Conservation (phyloP, 805 yeast genomes). For the Pichia nanzhaoensis region DNA sequence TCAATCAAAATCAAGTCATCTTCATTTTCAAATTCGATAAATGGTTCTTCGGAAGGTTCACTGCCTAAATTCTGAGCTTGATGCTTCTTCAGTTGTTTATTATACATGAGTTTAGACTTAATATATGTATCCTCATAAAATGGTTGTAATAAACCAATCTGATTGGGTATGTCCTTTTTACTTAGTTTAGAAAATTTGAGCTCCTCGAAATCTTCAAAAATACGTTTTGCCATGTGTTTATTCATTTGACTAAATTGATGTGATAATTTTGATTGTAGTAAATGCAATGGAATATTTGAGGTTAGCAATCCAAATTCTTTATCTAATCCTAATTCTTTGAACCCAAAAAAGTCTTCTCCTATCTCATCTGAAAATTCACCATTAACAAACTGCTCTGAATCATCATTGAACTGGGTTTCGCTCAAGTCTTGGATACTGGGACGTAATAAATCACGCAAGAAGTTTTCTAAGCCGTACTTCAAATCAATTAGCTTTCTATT, state of each 20-base stretch:
- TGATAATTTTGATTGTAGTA: slow-evolving; percentile 70
- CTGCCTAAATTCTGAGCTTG: slow-evolving; percentile 20
- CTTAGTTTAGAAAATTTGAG: slow-evolving; percentile 46
- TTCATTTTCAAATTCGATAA: slow-evolving; percentile 23
- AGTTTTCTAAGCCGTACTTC: slow-evolving; percentile 55
- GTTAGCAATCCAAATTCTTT: slow-evolving; percentile 83
- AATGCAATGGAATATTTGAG: slow-evolving; percentile 81
- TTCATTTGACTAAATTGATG: slow-evolving; percentile 45
- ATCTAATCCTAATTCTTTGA: slow-evolving; percentile 87
- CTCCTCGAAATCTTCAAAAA: slow-evolving; percentile 60
- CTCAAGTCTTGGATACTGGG: slow-evolving; percentile 67
- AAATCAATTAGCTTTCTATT: slow-evolving; percentile 64
- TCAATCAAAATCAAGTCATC: slow-evolving; percentile 56
- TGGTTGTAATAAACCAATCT: slow-evolving; percentile 53
- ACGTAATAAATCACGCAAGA: slow-evolving; percentile 72
- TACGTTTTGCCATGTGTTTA: slow-evolving; percentile 41
- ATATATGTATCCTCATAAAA: slow-evolving; percentile 39
- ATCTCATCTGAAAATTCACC: slow-evolving; percentile 92
- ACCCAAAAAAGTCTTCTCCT: slow-evolving; percentile 98
- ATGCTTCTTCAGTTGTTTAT: slow-evolving; percentile 39
- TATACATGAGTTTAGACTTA: slow-evolving; percentile 36
- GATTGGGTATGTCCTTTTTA: slow-evolving; percentile 43
- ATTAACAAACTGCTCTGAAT: slow-evolving; percentile 86
- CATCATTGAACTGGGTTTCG: slow-evolving; percentile 78
- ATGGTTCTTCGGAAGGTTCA: slow-evolving; percentile 15